Percentiles rank a stretch among this genome's conserved stretches.
Evolutionary conservation across 2,329 filamentous ascomycete species (phyloP).

Genomic region (Trichoderma lentiforme): DNA sequence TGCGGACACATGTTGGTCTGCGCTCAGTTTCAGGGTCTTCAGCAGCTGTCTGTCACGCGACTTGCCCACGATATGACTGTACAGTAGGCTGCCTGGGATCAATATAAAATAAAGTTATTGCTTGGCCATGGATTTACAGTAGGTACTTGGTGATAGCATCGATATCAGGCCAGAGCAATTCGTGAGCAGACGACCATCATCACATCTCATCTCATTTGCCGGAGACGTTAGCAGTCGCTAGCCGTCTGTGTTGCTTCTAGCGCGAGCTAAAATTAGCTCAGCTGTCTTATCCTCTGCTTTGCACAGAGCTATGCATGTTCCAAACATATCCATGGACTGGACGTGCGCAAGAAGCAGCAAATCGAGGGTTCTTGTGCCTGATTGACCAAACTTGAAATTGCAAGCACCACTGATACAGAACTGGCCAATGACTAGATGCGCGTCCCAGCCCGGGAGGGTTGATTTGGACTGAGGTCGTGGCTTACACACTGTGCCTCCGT

Average conservation of each 20-base stretch:
- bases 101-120: background rate
- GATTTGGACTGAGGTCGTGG: background rate
- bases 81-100: background rate
- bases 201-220: background rate
- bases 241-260: background rate
- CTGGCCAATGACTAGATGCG: background rate
- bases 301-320: background rate
- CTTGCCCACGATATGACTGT: background rate
- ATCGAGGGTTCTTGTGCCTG: background rate
- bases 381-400: background rate
- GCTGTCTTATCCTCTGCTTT: background rate
- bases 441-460: background rate
- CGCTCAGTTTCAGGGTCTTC: background rate
- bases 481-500: background rate
- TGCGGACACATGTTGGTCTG: background rate
- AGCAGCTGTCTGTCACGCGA: background rate
- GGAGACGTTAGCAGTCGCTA: background rate
- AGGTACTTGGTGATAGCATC: background rate
- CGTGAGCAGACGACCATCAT: background rate
- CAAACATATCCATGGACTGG: background rate
- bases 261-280: constrained; percentile 14
- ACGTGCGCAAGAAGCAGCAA: background rate
- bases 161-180: background rate
- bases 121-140: background rate
- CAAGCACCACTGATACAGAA: background rate